These are phyloP conservation scores for Phellinidium pouzarii DNA, from an alignment of 1,284 basidiomycete species.

Conservation along the genomic window DNA sequence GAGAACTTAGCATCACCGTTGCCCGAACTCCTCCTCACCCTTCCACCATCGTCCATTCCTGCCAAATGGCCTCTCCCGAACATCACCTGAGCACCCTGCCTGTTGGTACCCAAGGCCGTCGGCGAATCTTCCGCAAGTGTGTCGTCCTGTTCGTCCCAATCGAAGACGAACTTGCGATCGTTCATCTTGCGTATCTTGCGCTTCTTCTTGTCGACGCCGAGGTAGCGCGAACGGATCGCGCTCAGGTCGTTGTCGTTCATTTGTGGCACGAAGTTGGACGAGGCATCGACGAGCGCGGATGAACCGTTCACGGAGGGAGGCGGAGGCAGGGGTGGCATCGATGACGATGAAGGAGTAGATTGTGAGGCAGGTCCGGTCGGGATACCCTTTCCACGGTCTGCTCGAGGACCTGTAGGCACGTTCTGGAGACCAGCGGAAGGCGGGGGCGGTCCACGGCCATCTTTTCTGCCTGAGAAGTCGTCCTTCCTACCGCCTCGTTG, in stretches of 20 bases:
- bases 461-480: constrained; percentile 24
- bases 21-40: constrained; percentile 27
- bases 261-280: constrained; percentile 53
- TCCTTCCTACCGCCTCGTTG: constrained; percentile 27
- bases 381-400: constrained; percentile 50
- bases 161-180: constrained; percentile 96
- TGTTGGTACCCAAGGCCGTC: constrained; percentile 51
- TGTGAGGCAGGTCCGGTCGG: constrained; percentile 28
- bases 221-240: constrained; percentile 81
- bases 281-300: constrained; percentile 30
- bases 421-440: constrained; percentile 48
- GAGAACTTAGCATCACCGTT: constrained; percentile 50
- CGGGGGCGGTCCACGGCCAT: constrained; percentile 26
- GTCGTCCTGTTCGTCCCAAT: constrained; percentile 94
- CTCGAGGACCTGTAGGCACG: constrained; percentile 78
- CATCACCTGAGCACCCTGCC: constrained; percentile 81
- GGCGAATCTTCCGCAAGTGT: constrained; percentile 70
- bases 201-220: constrained; percentile 89
- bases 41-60: constrained; percentile 77
- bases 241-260: constrained; percentile 72
- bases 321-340: constrained; percentile 42
- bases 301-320: constrained; percentile 28
- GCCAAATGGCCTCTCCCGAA: constrained; percentile 79
- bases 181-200: constrained; percentile 89
- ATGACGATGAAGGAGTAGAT: constrained; percentile 26